A percentile compares a stretch with the other conserved stretches of the same genome.
These are phyloP conservation scores for Astragalus membranaceus DNA, from an alignment of 306 rosid species.

Conservation along the genomic window DNA sequence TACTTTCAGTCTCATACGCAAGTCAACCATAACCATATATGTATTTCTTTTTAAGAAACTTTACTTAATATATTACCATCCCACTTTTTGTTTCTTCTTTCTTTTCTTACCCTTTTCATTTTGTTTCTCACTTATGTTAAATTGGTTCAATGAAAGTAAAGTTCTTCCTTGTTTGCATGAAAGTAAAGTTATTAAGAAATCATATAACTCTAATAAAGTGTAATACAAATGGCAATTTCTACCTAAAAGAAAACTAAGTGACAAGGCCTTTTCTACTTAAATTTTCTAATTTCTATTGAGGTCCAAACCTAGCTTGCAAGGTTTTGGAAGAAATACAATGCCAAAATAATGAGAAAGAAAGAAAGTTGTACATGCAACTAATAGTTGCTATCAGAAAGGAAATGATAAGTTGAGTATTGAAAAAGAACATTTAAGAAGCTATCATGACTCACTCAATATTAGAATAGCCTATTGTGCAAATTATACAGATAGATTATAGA, in stretches of 20 bases:
- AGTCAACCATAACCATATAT: slow-evolving; percentile 8
- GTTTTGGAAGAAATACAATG: not conserved
- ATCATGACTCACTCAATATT: slow-evolving; percentile 12
- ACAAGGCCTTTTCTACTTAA: not conserved
- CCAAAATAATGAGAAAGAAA: not conserved
- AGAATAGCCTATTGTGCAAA: slow-evolving; percentile 4
- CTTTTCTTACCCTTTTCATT: slow-evolving; percentile 2
- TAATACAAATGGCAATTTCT: not conserved
- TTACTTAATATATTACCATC: not conserved
- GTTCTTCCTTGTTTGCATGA: slow-evolving; percentile 1
- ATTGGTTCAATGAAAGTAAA: not conserved
- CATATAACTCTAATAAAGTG: not conserved
- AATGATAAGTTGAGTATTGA: slow-evolving; percentile 1
- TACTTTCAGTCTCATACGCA: slow-evolving; percentile 9
- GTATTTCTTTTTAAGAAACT: not conserved
- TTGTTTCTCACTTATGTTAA: slow-evolving; percentile 12
- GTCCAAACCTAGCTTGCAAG: slow-evolving; percentile 14
- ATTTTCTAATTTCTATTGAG: slow-evolving; percentile 1
- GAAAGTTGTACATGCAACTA: slow-evolving; percentile 17
- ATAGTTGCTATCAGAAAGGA: slow-evolving; percentile 12
- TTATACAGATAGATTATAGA: not conserved
- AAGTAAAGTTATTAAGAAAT: not conserved
- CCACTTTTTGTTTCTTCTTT: not conserved
- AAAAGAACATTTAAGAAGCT: not conserved
- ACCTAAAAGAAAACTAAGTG: not conserved